A percentile compares a stretch with the other conserved stretches of the same genome.
Conservation (phyloP, 2,329 filamentous ascomycete species). For the Rosellinia necatrix region DNA sequence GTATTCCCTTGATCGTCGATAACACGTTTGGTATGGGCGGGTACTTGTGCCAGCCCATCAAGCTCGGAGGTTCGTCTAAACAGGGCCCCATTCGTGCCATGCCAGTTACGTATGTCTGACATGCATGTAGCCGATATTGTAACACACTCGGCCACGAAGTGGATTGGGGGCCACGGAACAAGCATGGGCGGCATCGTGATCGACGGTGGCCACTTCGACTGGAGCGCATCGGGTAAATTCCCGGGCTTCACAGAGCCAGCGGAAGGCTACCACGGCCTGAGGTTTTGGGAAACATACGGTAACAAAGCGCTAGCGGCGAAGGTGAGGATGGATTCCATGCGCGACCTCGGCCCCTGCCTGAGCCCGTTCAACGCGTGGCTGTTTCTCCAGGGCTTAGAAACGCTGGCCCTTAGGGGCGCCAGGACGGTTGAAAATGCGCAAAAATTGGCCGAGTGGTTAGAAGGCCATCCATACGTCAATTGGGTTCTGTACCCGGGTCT, state of each 20-base stretch:
- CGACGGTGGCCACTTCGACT: constrained; percentile 73
- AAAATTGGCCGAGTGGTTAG: constrained; percentile 68
- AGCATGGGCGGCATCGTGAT: constrained; percentile 71
- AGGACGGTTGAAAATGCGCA: constrained; percentile 69
- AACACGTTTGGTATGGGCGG: constrained; percentile 76
- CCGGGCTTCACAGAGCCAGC: constrained; percentile 72
- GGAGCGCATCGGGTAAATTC: constrained; percentile 70
- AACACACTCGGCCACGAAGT: constrained; percentile 73
- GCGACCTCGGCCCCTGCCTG: constrained; percentile 69
- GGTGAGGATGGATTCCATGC: constrained; percentile 70
- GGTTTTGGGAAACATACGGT: constrained; percentile 74
- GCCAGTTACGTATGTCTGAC: constrained; percentile 22
- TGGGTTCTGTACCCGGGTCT: constrained; percentile 77
- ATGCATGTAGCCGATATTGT: constrained; percentile 63
- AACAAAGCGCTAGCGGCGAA: constrained; percentile 68
- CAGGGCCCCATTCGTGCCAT: background rate
- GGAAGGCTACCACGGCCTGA: constrained; percentile 71
- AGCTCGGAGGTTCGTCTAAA: constrained; percentile 54
- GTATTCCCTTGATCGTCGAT: constrained; percentile 54
- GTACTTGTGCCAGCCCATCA: constrained; percentile 68
- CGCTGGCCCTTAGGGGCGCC: constrained; percentile 67
- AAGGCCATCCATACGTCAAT: constrained; percentile 67
- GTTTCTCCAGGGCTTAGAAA: constrained; percentile 71
- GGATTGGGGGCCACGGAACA: constrained; percentile 75
- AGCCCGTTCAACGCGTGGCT: constrained; percentile 77